phyloP scores from a whole-genome alignment of 495 filamentous ascomycete species.

The Penicillium taxi region DNA sequence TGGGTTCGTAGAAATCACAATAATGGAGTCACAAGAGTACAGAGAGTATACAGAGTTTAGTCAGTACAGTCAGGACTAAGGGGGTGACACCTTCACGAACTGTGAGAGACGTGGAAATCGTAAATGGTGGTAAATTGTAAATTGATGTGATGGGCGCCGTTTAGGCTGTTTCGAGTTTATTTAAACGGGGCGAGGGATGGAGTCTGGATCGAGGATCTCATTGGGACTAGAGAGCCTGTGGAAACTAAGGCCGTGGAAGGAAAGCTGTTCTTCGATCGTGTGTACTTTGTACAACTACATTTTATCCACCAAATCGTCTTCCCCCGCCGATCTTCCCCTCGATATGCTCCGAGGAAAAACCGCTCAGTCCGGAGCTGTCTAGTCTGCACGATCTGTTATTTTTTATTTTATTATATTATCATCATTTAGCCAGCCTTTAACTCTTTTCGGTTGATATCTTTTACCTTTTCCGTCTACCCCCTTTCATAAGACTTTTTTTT shows the following conservation, averaged over 20 bases:
- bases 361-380: conserved; percentile 14
- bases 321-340: conserved; percentile 10
- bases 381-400: neutral
- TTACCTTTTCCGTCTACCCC: neutral
- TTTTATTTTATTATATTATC: no score
- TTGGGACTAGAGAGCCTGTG: conserved; percentile 12
- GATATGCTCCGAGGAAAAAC: conserved; percentile 24
- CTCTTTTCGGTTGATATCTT: conserved; percentile 2
- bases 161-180: conserved; percentile 46
- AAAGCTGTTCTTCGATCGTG: conserved; percentile 13
- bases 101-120: no score
- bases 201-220: conserved; percentile 16
- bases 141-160: conserved; percentile 23
- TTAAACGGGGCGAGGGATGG: conserved; percentile 22
- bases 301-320: neutral
- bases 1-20: no score
- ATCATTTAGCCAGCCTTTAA: no score
- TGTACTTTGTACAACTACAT: conserved; percentile 1
- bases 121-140: no score
- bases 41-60: no score
- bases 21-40: no score
- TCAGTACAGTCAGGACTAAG: no score
- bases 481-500: neutral
- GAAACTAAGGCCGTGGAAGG: conserved; percentile 24
- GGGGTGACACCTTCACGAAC: no score